Evolutionary conservation across 352 stramenopile species (phyloP).

Genomic region (Phytophthora hibernalis): DNA sequence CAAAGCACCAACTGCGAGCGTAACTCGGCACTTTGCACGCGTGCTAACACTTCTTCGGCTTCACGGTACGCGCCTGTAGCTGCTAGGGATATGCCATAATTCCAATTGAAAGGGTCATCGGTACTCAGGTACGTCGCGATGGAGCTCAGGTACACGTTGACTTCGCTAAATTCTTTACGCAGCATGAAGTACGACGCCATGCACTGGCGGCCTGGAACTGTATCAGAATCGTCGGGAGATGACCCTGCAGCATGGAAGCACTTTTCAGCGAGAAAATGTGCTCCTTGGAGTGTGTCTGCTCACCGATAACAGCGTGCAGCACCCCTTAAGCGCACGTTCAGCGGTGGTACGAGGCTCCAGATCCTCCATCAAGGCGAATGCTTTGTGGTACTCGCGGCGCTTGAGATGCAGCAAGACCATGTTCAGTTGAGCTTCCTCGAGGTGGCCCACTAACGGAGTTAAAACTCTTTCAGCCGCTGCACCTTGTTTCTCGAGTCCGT

Average conservation of each 20-base stretch:
- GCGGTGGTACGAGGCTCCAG: constrained; percentile 48
- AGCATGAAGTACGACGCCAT: constrained; percentile 80
- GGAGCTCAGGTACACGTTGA: constrained; percentile 73
- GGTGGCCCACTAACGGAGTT: constrained; percentile 40
- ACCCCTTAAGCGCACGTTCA: constrained; percentile 66
- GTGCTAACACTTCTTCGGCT: constrained; percentile 61
- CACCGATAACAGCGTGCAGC: constrained; percentile 66
- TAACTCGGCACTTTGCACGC: constrained; percentile 48
- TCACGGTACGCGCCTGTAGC: constrained; percentile 51
- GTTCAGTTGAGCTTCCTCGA: constrained; percentile 67
- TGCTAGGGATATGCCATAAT: constrained; percentile 74
- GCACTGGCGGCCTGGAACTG: constrained; percentile 70
- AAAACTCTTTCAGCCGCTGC: constrained; percentile 31
- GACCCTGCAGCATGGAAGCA: constrained; percentile 66
- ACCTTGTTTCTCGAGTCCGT: constrained; percentile 13
- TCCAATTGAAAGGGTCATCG: constrained; percentile 83
- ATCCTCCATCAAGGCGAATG: constrained; percentile 67
- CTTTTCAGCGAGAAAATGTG: constrained; percentile 77
- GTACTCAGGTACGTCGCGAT: constrained; percentile 61
- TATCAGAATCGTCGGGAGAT: constrained; percentile 57
- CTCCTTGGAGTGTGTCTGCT: constrained; percentile 66
- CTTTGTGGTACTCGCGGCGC: constrained; percentile 50
- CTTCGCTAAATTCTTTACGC: constrained; percentile 70
- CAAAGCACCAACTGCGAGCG: constrained; percentile 47
- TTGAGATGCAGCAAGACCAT: constrained; percentile 64